These are phyloP conservation scores for Starmerella vitae DNA, from an alignment of 805 yeast genomes.

Conservation along the genomic window DNA sequence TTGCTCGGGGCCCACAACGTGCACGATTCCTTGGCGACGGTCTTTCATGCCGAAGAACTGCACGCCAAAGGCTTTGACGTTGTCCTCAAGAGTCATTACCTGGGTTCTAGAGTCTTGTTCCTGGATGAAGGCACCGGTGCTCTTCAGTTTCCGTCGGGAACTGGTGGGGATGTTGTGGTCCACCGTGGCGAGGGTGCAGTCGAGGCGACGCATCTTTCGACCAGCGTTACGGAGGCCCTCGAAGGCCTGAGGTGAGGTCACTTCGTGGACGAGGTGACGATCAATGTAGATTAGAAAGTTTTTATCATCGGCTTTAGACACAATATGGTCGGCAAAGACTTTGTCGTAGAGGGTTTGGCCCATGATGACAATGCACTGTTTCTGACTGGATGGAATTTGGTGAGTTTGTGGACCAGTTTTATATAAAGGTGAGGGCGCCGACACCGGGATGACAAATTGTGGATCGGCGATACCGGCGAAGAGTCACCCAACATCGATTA, in stretches of 20 bases:
- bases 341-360: conserved; percentile 78
- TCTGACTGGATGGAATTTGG: too few relatives aligned
- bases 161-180: conserved; percentile 96
- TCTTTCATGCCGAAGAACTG: conserved; percentile 93
- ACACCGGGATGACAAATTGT: too few relatives aligned
- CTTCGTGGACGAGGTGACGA: conserved; percentile 96
- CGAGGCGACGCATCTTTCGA: conserved; percentile 76
- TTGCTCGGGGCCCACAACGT: conserved; percentile 97
- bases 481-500: too few relatives aligned
- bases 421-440: too few relatives aligned
- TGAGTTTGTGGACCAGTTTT: too few relatives aligned
- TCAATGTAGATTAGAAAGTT: conserved; percentile 83
- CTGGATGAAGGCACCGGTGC: conserved; percentile 64
- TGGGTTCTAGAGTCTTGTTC: conserved; percentile 88
- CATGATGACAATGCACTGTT: too few relatives aligned
- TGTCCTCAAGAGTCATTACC: conserved; percentile 81
- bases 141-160: conserved; percentile 64
- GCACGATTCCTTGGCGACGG: conserved; percentile 94
- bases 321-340: conserved; percentile 89
- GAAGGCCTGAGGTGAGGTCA: conserved; percentile 97
- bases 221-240: conserved; percentile 86
- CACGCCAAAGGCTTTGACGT: conserved; percentile 78
- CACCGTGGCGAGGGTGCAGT: conserved; percentile 87
- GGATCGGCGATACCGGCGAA: too few relatives aligned
- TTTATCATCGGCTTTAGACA: conserved; percentile 76